Conservation (phyloP, 768 basidiomycete genomes). For the Tricholoma terreum region DNA sequence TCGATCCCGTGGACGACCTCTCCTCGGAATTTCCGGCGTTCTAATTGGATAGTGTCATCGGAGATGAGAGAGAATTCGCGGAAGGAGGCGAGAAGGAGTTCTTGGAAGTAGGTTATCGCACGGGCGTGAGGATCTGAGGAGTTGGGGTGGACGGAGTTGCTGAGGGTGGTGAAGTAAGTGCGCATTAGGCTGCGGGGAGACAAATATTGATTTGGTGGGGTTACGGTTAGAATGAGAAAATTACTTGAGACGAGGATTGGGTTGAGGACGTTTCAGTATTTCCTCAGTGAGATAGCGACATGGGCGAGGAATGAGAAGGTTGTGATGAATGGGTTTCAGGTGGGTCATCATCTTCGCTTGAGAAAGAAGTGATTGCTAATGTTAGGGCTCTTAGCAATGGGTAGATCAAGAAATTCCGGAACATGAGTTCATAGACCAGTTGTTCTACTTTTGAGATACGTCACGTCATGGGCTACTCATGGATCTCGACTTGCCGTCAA, state of each 20-base stretch:
- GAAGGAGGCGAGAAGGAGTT: conserved; percentile 94
- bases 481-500: no score
- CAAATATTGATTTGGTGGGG: not conserved
- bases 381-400: conserved; percentile 58
- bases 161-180: conserved; percentile 45
- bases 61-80: conserved; percentile 96
- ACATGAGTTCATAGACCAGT: conserved; percentile 89
- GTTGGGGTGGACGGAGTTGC: conserved; percentile 89
- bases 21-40: conserved; percentile 80
- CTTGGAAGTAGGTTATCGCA: conserved; percentile 96
- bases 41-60: conserved; percentile 86
- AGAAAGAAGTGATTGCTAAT: not conserved
- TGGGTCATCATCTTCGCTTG: conserved; percentile 24
- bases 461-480: conserved; percentile 71
- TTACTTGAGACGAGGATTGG: conserved; percentile 93
- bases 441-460: conserved; percentile 95
- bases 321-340: conserved; percentile 90
- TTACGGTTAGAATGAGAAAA: conserved; percentile 3
- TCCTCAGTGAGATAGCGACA: conserved; percentile 88
- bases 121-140: conserved; percentile 85
- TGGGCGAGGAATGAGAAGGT: conserved; percentile 96
- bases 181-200: conserved; percentile 73
- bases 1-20: conserved; percentile 94
- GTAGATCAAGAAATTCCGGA: conserved; percentile 89
- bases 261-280: conserved; percentile 79